Conservation (phyloP, 2,329 filamentous ascomycete genomes). For the Beauveria rudraprayagi region DNA sequence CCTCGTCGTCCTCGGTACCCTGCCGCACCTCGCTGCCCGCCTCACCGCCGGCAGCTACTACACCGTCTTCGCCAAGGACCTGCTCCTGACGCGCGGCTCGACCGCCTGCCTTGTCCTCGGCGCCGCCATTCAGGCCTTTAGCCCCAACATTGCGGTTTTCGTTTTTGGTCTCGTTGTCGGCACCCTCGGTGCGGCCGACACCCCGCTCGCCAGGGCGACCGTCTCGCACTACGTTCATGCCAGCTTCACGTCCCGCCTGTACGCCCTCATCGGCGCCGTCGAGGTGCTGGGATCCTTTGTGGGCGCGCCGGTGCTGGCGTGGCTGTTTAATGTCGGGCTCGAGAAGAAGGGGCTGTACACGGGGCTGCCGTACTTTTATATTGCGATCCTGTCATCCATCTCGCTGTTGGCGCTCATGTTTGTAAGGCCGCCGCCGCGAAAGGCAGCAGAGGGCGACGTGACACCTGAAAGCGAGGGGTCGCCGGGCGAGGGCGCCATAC, state of each 20-base stretch:
- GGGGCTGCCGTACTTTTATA: constrained; percentile 33
- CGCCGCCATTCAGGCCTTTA: constrained; percentile 27
- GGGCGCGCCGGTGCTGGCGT: constrained; percentile 32
- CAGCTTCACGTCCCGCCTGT: constrained; percentile 31
- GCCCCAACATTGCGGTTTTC: constrained; percentile 26
- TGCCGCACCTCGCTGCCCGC: constrained; percentile 27
- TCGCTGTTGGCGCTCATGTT: constrained; percentile 23
- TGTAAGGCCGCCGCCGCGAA: constrained; percentile 22
- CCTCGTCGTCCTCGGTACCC: constrained; percentile 26
- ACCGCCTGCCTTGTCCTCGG: constrained; percentile 25
- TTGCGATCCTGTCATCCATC: constrained; percentile 22
- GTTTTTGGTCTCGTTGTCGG: constrained; percentile 29
- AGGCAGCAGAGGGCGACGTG: constrained; percentile 4
- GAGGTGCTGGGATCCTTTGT: constrained; percentile 32
- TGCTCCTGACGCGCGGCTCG: constrained; percentile 27
- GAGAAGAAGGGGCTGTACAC: constrained; percentile 27
- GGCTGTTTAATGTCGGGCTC: constrained; percentile 30
- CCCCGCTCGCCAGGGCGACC: constrained; percentile 31
- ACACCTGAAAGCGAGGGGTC: constrained; percentile 15
- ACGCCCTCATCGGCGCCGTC: constrained; percentile 32
- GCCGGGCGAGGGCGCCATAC: constrained; percentile 12
- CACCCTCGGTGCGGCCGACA: constrained; percentile 30
- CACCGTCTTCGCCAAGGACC: constrained; percentile 29
- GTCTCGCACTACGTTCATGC: constrained; percentile 30
- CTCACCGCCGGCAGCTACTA: constrained; percentile 20